These are phyloP conservation scores for Incumbomyces delicatus DNA, from an alignment of 2,329 filamentous ascomycete genomes.

Conservation along the genomic window DNA sequence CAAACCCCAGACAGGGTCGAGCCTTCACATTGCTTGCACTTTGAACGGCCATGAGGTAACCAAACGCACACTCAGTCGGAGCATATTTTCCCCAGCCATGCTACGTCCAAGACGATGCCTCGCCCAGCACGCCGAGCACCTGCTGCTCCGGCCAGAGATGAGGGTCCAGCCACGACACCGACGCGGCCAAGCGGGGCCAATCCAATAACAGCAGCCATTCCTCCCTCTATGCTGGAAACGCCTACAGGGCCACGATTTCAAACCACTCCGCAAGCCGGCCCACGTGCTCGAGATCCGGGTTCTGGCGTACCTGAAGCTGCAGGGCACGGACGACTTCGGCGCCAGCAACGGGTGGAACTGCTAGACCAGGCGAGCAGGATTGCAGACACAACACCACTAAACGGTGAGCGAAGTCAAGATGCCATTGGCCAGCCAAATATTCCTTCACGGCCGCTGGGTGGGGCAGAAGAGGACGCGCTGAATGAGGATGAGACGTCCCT, in stretches of 20 bases:
- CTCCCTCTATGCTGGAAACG: slow-evolving; percentile 23
- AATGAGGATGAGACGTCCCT: slow-evolving; percentile 16
- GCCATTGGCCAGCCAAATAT: slow-evolving; percentile 10
- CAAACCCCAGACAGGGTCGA: neutral
- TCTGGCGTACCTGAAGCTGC: slow-evolving; percentile 15
- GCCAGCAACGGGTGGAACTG: slow-evolving; percentile 6
- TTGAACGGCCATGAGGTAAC: too few species aligned
- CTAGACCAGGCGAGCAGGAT: slow-evolving; percentile 2
- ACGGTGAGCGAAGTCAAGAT: slow-evolving; percentile 8
- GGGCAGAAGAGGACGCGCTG: slow-evolving; percentile 11
- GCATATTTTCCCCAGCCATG: neutral
- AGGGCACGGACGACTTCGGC: slow-evolving; percentile 6
- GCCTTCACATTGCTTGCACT: neutral
- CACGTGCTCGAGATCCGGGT: slow-evolving; percentile 14
- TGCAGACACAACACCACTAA: slow-evolving; percentile 13
- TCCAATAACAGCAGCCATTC: slow-evolving; percentile 21
- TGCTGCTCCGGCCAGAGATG: slow-evolving; percentile 10
- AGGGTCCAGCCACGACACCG: slow-evolving; percentile 15
- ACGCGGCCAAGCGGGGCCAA: slow-evolving; percentile 17
- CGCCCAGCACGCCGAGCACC: slow-evolving; percentile 18
- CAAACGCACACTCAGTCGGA: neutral
- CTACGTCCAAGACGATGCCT: slow-evolving; percentile 11
- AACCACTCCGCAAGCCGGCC: slow-evolving; percentile 14
- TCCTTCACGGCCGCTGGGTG: slow-evolving; percentile 11
- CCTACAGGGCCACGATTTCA: slow-evolving; percentile 22